A percentile compares a stretch with the other conserved stretches of the same genome.
Evolutionary conservation across 148 eudicot species (phyloP).

Genomic region (Vaccinium myrtillus): DNA sequence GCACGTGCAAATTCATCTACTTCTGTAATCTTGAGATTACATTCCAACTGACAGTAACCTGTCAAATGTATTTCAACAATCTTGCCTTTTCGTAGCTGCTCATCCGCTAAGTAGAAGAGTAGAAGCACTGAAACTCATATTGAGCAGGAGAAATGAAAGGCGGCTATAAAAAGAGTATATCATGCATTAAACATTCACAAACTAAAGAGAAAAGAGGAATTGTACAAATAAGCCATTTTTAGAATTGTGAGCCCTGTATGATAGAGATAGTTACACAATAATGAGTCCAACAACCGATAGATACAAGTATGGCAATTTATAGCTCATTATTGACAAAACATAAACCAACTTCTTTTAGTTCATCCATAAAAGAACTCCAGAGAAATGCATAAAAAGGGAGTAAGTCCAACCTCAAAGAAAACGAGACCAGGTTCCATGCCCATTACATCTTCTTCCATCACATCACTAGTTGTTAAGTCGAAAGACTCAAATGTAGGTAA

Average conservation of each 20-base stretch:
- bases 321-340: neutral
- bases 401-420: conserved; percentile 78
- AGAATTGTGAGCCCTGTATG: neutral
- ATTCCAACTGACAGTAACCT: neutral
- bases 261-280: neutral
- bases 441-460: conserved; percentile 98
- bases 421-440: conserved; percentile 92
- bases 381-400: neutral
- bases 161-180: neutral
- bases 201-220: neutral
- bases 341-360: neutral
- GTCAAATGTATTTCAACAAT: conserved; percentile 2
- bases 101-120: neutral
- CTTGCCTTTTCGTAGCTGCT: neutral
- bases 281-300: neutral
- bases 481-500: conserved; percentile 87
- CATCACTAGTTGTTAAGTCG: conserved; percentile 71
- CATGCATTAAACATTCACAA: neutral
- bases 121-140: neutral
- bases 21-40: neutral
- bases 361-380: neutral
- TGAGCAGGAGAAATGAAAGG: conserved; percentile 1
- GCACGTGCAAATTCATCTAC: neutral
- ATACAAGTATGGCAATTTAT: neutral
- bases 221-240: neutral